A percentile compares a stretch with the other conserved stretches of the same genome.
Conservation (phyloP, 2,329 filamentous ascomycete genomes). For the Tolypocladium tundrense region DNA sequence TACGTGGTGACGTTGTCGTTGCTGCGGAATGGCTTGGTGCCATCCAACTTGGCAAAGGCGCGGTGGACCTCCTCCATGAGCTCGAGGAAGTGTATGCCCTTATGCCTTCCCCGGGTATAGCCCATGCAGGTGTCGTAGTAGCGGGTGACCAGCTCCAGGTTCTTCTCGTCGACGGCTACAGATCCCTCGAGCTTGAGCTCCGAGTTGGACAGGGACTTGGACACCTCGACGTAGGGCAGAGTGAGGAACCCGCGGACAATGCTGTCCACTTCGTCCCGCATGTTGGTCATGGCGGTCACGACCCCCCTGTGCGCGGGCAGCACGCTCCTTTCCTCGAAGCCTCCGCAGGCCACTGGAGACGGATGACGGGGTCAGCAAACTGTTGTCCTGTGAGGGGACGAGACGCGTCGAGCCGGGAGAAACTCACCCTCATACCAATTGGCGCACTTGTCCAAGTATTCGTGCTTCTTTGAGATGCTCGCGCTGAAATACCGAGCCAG, state of each 20-base stretch:
- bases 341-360: neutral
- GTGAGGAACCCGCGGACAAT: neutral
- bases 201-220: neutral
- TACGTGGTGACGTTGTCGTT: neutral
- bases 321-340: neutral
- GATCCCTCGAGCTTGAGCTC: neutral
- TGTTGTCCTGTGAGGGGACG: too few species aligned
- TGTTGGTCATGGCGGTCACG: neutral
- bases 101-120: neutral
- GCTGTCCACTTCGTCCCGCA: neutral
- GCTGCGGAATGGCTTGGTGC: neutral
- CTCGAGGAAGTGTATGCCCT: neutral
- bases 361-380: too few species aligned
- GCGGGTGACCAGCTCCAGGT: neutral
- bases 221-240: neutral
- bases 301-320: neutral
- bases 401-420: neutral
- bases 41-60: slow-evolving; percentile 1
- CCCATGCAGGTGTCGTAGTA: slow-evolving; percentile 6
- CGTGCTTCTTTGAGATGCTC: neutral
- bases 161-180: neutral
- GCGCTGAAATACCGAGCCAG: neutral
- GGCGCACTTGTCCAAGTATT: slow-evolving; percentile 4
- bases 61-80: slow-evolving; percentile 3
- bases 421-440: slow-evolving; percentile 10